phyloP scores from a whole-genome alignment of 305 asterid genomes.

The Coffea humblotiana region DNA sequence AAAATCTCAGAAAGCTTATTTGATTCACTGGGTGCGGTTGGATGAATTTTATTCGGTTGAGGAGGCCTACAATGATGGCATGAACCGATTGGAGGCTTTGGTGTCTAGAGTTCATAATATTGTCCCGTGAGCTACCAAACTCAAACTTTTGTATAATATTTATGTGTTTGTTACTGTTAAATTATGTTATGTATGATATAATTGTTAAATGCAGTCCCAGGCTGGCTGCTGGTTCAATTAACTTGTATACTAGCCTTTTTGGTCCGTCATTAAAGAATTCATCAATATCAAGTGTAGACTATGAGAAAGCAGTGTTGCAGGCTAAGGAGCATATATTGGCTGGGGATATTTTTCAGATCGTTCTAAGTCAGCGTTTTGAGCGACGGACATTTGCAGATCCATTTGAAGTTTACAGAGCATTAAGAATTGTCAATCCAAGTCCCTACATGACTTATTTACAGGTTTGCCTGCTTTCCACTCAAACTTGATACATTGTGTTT shows the following conservation, averaged over 20 bases:
- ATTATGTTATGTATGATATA: conserved; percentile 20
- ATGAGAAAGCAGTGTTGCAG: conserved; percentile 65
- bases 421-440: conserved; percentile 92
- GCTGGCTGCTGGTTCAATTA: conserved; percentile 75
- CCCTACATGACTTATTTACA: conserved; percentile 97
- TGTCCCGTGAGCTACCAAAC: conserved; percentile 55
- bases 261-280: conserved; percentile 72
- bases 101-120: conserved; percentile 80
- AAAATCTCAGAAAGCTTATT: conserved; percentile 73
- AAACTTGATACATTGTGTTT: conserved; percentile 2
- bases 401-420: conserved; percentile 93
- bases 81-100: conserved; percentile 64
- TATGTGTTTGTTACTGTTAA: conserved; percentile 14
- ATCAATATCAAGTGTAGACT: conserved; percentile 70
- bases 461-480: conserved; percentile 37
- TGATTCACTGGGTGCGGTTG: conserved; percentile 96
- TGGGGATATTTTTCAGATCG: conserved; percentile 94
- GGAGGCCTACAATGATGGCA: conserved; percentile 82
- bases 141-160: conserved; percentile 9
- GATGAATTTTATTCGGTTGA: conserved; percentile 71
- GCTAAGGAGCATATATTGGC: conserved; percentile 92
- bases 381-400: conserved; percentile 91
- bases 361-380: conserved; percentile 92
- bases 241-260: conserved; percentile 66
- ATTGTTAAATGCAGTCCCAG: conserved; percentile 59